Base-by-base conservation (phyloP, 1,284 basidiomycete genomes). In the Trametes hirsuta region DNA sequence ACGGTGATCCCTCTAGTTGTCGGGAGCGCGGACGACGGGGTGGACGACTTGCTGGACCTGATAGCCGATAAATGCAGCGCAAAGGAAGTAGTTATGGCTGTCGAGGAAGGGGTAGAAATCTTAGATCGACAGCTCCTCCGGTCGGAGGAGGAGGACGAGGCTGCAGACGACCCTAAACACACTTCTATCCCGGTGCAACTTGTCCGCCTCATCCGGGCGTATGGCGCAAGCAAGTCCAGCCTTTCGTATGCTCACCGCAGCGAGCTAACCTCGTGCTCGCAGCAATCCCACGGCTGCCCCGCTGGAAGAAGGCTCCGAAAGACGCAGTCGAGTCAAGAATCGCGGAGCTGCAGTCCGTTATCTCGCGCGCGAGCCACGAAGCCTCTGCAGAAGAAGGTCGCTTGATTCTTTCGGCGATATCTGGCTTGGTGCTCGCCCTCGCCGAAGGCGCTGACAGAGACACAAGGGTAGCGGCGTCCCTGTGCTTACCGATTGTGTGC, bases 51-150 rank as follows among this genome's bases (percentile, higher is more conserved):
- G 22, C 67, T 87, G 2, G 65, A 73, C 1, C 54, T 82, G 22
- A 74, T 87, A 21, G 77, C 76, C 1, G 71, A 77, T 58, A 73
- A 75, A 34, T 72, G 79, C 24, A 81, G 78, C 55, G 76, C 86
- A 0, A 89, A 87, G 66, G 89, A 91, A 68, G 74, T 84, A 2
- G 66, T 86, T 6, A 82, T 91, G 57, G 81, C 84, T 1, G 69
- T 79, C 6, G 85, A 90, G 67, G 89, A 89, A 69, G 75, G 73
- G 6, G 61, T 84, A 41, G 90, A 90, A 68, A 72, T 71, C 15
- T 58, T 90, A 6, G 68, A 73, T 25, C 65, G 59, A 11, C 58
- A 64, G n/a, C 58, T 78, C 6, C 52, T 78, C 6, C 52, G 61
- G 18, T 24, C 71, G 6, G 69, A 62, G 1, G 72, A 77, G 34